phyloP scores from a whole-genome alignment of 2,329 filamentous ascomycete species.

The Pseudocercospora pini-densiflorae region DNA sequence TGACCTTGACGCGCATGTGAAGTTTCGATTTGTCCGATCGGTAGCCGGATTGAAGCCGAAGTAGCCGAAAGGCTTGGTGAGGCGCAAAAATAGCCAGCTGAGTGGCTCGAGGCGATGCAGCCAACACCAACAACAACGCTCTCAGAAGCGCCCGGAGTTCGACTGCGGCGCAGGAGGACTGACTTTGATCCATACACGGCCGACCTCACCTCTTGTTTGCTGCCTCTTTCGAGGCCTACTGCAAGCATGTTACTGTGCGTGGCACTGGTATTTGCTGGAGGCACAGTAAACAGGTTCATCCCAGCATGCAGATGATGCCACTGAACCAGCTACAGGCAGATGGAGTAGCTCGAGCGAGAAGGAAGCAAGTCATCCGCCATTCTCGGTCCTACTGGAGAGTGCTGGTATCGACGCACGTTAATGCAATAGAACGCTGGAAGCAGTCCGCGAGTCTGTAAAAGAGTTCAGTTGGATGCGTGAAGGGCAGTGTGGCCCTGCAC shows the following conservation, averaged over 20 bases:
- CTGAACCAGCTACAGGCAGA: not conserved
- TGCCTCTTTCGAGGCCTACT: not conserved
- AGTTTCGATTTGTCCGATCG: not conserved
- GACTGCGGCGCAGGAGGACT: constrained; percentile 7
- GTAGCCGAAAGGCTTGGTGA: constrained; percentile 8
- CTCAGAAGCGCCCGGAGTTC: constrained; percentile 11
- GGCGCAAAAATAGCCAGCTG: constrained; percentile 8
- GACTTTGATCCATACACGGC: constrained; percentile 3
- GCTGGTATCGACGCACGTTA: not conserved
- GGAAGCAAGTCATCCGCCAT: not conserved
- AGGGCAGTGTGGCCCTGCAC: not conserved
- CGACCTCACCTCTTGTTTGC: constrained; percentile 12
- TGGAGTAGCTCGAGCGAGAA: not conserved
- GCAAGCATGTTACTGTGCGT: constrained; percentile 2
- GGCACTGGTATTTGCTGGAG: constrained; percentile 7
- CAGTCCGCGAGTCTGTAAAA: not conserved
- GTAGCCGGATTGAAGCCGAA: constrained; percentile 1
- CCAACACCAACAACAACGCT: constrained; percentile 17
- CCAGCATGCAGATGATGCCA: not conserved
- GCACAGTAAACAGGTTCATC: not conserved
- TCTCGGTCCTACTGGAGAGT: not conserved
- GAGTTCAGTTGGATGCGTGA: not conserved
- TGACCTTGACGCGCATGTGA: not conserved
- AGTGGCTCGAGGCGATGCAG: not conserved
- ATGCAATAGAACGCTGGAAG: not conserved